A percentile compares a stretch with the other conserved stretches of the same genome.
These are phyloP conservation scores for Leavenworthia alabamica DNA, from an alignment of 345 rosid genomes.

Conservation along the genomic window DNA sequence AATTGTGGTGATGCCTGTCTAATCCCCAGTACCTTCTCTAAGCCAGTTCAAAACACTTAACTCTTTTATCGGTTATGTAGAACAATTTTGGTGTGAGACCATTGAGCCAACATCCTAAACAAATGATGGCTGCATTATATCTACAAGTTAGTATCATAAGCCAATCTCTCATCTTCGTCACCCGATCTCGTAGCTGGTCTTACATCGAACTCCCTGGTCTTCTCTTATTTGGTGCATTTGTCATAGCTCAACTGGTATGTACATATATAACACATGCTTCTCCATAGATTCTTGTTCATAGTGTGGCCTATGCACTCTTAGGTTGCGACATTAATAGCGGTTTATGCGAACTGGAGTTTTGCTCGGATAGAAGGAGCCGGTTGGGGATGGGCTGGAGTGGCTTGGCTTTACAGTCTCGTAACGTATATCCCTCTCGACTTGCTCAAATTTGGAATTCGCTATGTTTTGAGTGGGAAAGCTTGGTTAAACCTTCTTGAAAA, in stretches of 20 bases:
- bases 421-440: conserved; percentile 73
- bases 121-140: conserved; percentile 80
- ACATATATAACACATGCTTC: neutral
- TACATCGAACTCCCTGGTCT: conserved; percentile 70
- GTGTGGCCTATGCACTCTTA: conserved; percentile 17
- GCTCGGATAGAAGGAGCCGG: conserved; percentile 60
- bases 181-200: conserved; percentile 90
- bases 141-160: conserved; percentile 86
- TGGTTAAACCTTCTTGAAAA: conserved; percentile 74
- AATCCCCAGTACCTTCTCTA: neutral
- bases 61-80: conserved; percentile 30
- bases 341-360: conserved; percentile 76
- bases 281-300: neutral
- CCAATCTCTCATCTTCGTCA: conserved; percentile 85
- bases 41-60: neutral
- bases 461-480: conserved; percentile 71
- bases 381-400: conserved; percentile 99
- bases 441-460: conserved; percentile 62
- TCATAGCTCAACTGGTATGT: conserved; percentile 71
- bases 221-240: conserved; percentile 52
- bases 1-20: too few relatives aligned
- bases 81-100: conserved; percentile 51
- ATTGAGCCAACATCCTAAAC: conserved; percentile 16
- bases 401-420: conserved; percentile 75
- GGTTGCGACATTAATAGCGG: conserved; percentile 78